These are phyloP conservation scores for Penicillium antarcticum DNA, from an alignment of 495 filamentous ascomycete species.

Conservation along the genomic window DNA sequence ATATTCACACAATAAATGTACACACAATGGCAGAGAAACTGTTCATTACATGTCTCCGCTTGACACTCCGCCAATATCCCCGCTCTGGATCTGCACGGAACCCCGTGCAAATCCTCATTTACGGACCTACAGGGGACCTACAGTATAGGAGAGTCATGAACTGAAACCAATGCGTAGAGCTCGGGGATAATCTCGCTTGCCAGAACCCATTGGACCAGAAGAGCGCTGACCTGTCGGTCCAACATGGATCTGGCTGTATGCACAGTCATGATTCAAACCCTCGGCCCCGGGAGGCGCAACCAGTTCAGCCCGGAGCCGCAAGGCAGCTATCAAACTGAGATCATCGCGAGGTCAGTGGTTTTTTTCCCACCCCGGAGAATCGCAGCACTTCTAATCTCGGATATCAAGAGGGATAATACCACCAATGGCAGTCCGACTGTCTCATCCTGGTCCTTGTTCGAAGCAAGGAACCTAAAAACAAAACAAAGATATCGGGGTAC, in stretches of 20 bases:
- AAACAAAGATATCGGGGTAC: not conserved
- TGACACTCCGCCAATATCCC: slow-evolving; percentile 1
- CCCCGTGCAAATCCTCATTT: slow-evolving; percentile 1
- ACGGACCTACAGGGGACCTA: not conserved
- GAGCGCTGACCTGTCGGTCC: not conserved
- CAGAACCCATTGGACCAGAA: not conserved
- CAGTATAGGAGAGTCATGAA: not conserved
- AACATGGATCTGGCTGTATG: slow-evolving; percentile 1
- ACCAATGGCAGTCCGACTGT: not conserved
- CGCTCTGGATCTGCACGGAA: slow-evolving; percentile 2
- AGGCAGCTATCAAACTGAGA: not conserved
- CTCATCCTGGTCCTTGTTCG: not conserved
- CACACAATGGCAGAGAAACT: no score
- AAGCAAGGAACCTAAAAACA: not conserved
- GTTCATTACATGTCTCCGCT: not conserved
- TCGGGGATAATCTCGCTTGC: not conserved
- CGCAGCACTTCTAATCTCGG: not conserved
- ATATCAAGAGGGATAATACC: not conserved
- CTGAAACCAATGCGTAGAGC: not conserved
- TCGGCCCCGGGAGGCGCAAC: not conserved
- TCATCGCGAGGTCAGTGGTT: not conserved
- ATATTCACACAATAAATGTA: no score
- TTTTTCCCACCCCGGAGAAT: not conserved
- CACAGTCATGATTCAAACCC: slow-evolving; percentile 5
- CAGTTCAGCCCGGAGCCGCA: not conserved